Evolutionary conservation across 2,329 filamentous ascomycete genomes (phyloP), one percentile per base, ranked within the genome.

Genomic region (Alternaria triticimaculans): DNA sequence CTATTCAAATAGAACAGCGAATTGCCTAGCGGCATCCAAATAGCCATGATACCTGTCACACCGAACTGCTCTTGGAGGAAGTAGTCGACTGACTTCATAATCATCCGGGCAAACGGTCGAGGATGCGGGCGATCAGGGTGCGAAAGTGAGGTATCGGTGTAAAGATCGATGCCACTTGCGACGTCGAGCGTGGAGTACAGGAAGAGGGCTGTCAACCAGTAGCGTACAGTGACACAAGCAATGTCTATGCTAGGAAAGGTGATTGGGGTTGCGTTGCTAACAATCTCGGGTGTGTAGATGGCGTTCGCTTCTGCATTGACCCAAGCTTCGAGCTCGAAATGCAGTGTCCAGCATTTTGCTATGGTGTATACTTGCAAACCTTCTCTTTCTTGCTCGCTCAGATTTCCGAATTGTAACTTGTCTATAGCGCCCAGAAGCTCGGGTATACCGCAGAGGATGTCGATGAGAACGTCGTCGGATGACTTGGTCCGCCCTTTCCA

Each of bases 401-500:
- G 46, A 6, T 37, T 30, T 8, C 43, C 53, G 15, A 58, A 49
- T 9, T 53, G 58, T 3, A 76, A 28, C 25, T 46, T 63, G 44
- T 81, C 78, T 2, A 79, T 61, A 2, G 72, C 66, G 59, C 74
- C 73, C 5, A 80, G 58, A 10, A 80, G 59, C 21, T 71, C 73
- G 2, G 79, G 80, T 8, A 80, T 59, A 3, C 69, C 65, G 8
- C 73, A 73, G 9, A 78, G 60, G 12, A 79, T 72, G 58, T 81
- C 78, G 6, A 80, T 56, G 20, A 82, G 67, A 5, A 60, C 61
- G 57, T 81, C 80, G 30, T 77, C 75, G 23, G 76, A 70, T 2
- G 74, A 76, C 59, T 80, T 78, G 20, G 66, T 66, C 41, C 70
- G 66, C 15, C 65, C 70, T 25, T 50, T 67, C 80, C 79, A 81